Percentiles rank a stretch among this genome's conserved stretches.
These are phyloP conservation scores for Pseudevernia furfuracea DNA, from an alignment of 495 filamentous ascomycete genomes.

Conservation along the genomic window DNA sequence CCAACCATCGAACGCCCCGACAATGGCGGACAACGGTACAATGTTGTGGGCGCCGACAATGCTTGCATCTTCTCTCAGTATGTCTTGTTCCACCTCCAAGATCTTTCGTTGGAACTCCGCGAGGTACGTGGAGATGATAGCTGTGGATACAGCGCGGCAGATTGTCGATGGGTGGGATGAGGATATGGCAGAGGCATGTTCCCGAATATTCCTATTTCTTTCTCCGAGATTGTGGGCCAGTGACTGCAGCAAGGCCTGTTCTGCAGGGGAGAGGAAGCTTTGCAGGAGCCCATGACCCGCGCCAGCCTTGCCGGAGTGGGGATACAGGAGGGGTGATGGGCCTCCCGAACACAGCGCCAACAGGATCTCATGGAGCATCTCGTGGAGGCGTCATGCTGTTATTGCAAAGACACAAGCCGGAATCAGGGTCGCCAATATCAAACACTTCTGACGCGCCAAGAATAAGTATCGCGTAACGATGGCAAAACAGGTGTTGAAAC, in stretches of 20 bases:
- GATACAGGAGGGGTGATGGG: slow-evolving; percentile 69
- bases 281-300: slow-evolving; percentile 37
- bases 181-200: slow-evolving; percentile 55
- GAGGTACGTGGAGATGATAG: slow-evolving; percentile 66
- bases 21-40: slow-evolving; percentile 78
- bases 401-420: background rate
- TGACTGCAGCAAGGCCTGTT: slow-evolving; percentile 70
- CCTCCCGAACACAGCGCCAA: slow-evolving; percentile 82
- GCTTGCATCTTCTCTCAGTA: slow-evolving; percentile 61
- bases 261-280: slow-evolving; percentile 61
- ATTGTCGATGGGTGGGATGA: slow-evolving; percentile 66
- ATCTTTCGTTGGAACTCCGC: slow-evolving; percentile 74
- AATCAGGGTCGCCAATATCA: background rate
- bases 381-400: slow-evolving; percentile 11
- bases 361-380: slow-evolving; percentile 94
- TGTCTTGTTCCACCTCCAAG: slow-evolving; percentile 69
- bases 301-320: slow-evolving; percentile 31
- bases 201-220: slow-evolving; percentile 62
- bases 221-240: slow-evolving; percentile 61
- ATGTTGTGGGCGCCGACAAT: slow-evolving; percentile 86
- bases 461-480: background rate
- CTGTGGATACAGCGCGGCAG: slow-evolving; percentile 79
- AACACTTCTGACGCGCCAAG: background rate
- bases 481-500: background rate
- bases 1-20: slow-evolving; percentile 80